phyloP scores from a whole-genome alignment of 73 alveolate species.

The Vitrella brassicaformis region DNA sequence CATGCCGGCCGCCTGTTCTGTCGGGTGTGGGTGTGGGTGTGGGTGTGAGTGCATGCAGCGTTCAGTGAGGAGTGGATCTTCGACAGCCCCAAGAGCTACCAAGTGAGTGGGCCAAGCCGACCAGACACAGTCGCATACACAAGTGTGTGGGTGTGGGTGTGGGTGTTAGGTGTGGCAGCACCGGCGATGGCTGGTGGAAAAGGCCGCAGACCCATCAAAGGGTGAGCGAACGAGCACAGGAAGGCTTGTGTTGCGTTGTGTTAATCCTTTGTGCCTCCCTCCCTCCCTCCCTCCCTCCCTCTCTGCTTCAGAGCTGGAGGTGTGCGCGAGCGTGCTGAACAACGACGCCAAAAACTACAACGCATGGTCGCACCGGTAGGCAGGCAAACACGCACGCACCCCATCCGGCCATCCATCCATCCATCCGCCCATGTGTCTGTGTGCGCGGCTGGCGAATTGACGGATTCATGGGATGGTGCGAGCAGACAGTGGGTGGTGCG shows the following conservation, averaged over 20 bases:
- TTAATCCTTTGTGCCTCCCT: too few relatives aligned
- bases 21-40: too few relatives aligned
- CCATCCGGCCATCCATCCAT: background rate
- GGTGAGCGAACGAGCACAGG: too few relatives aligned
- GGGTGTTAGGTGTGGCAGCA: constrained; percentile 7
- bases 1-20: too few relatives aligned
- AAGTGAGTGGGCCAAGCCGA: background rate
- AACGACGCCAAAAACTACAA: constrained; percentile 29
- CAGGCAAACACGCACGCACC: too few relatives aligned
- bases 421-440: background rate
- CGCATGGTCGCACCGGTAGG: constrained; percentile 7
- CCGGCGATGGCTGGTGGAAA: constrained; percentile 20
- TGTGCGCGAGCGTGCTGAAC: too few relatives aligned
- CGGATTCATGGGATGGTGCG: constrained; percentile 1
- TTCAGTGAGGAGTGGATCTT: constrained; percentile 28
- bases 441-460: background rate
- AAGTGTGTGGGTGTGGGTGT: background rate
- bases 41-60: too few relatives aligned
- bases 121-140: background rate
- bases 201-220: too few relatives aligned
- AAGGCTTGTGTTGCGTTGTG: too few relatives aligned
- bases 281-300: too few relatives aligned
- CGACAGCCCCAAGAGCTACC: constrained; percentile 30
- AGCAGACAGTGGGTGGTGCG: constrained; percentile 53
- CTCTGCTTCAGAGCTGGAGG: too few relatives aligned